phyloP scores from a whole-genome alignment of 2,329 filamentous ascomycete genomes.

The Exophiala lecanii-corni region DNA sequence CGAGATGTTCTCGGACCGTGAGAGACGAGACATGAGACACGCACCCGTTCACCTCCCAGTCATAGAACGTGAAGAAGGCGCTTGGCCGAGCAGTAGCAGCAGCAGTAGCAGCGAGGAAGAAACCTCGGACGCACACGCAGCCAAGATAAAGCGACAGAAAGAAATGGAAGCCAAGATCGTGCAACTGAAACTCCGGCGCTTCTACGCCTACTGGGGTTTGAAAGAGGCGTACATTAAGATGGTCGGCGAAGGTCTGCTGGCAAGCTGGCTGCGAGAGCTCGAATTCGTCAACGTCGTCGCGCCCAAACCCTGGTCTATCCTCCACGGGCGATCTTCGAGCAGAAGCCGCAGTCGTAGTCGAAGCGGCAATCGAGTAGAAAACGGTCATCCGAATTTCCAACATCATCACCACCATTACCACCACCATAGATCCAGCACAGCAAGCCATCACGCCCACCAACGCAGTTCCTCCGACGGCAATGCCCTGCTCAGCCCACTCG shows the following conservation, averaged over 20 bases:
- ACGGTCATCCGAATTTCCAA: slow-evolving; percentile 1
- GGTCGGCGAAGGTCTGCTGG: slow-evolving; percentile 59
- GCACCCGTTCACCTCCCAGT: slow-evolving; percentile 27
- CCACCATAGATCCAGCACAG: neutral
- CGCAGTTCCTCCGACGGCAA: neutral
- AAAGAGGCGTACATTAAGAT: slow-evolving; percentile 66
- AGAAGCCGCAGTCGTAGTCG: slow-evolving; percentile 3
- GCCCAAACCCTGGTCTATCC: slow-evolving; percentile 44
- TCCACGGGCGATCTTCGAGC: slow-evolving; percentile 20
- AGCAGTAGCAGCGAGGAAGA: slow-evolving; percentile 4
- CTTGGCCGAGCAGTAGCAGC: slow-evolving; percentile 15
- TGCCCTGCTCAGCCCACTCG: neutral
- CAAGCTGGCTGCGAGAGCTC: slow-evolving; percentile 55
- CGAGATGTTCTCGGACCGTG: slow-evolving; percentile 54
- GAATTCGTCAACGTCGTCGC: slow-evolving; percentile 57
- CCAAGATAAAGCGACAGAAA: slow-evolving; percentile 22
- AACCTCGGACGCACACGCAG: slow-evolving; percentile 1
- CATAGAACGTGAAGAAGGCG: slow-evolving; percentile 32
- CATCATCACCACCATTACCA: neutral
- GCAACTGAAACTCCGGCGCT: slow-evolving; percentile 55
- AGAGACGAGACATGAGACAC: slow-evolving; percentile 52
- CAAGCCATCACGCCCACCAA: no score
- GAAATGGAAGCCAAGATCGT: slow-evolving; percentile 35
- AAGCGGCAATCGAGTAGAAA: neutral
- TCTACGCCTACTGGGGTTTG: slow-evolving; percentile 61